A percentile compares a stretch with the other conserved stretches of the same genome.
Evolutionary conservation across 164 flowering plant genomes (phyloP).

Genomic region (Vitis cinerea): DNA sequence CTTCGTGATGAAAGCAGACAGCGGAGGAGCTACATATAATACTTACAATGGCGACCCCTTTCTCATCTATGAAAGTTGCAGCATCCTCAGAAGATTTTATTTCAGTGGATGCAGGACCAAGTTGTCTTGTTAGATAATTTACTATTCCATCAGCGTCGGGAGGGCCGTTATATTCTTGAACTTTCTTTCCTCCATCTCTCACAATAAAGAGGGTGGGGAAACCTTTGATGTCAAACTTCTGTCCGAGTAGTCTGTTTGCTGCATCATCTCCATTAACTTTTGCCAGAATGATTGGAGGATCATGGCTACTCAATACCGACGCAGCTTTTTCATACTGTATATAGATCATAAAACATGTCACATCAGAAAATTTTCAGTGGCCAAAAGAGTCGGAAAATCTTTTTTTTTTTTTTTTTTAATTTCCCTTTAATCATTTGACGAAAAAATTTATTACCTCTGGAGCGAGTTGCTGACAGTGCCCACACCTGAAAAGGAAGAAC

Average conservation of each 20-base stretch:
- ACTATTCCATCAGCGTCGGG: conserved; percentile 91
- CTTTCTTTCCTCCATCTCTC: conserved; percentile 67
- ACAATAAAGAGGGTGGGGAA: conserved; percentile 84
- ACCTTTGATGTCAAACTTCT: conserved; percentile 56
- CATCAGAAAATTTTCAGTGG: too few relatives aligned
- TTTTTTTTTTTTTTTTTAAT: too few relatives aligned
- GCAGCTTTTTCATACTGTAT: conserved; percentile 94
- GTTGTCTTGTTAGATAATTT: conserved; percentile 64
- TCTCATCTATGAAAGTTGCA: conserved; percentile 39
- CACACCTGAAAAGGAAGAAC: conserved; percentile 61
- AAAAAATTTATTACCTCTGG: conserved; percentile 66
- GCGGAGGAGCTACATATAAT: background rate
- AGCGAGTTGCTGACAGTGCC: conserved; percentile 90
- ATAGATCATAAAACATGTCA: background rate
- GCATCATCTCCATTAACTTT: conserved; percentile 89
- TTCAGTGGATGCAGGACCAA: conserved; percentile 84
- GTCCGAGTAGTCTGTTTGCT: conserved; percentile 62
- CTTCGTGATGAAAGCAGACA: background rate
- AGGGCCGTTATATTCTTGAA: conserved; percentile 94
- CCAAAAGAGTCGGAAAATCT: too few relatives aligned
- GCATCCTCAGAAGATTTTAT: conserved; percentile 73
- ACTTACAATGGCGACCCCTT: conserved; percentile 68
- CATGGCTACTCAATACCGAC: conserved; percentile 53
- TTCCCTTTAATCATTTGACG: background rate
- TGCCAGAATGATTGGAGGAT: conserved; percentile 69